A percentile compares a stretch with the other conserved stretches of the same genome.
These are phyloP conservation scores for Mortierella sp. DNA, from an alignment of 371 early-diverging fungal genomes.

Conservation along the genomic window DNA sequence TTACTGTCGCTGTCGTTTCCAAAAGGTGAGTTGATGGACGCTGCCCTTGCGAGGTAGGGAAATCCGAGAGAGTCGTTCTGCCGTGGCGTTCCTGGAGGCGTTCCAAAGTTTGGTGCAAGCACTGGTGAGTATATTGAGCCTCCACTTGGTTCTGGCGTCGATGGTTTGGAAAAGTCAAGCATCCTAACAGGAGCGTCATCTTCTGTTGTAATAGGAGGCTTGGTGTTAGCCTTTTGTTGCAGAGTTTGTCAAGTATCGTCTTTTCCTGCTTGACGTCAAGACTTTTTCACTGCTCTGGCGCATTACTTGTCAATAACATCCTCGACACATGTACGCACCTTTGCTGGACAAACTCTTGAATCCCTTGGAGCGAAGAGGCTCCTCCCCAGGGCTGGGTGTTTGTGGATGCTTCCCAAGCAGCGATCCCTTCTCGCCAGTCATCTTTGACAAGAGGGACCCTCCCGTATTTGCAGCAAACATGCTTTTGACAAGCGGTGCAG, in stretches of 20 bases:
- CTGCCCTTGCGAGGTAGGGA: background rate
- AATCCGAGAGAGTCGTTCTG: slow-evolving; percentile 10
- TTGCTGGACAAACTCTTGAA: slow-evolving; percentile 20
- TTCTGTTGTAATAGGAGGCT: background rate
- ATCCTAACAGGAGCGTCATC: slow-evolving; percentile 15
- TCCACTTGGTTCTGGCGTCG: slow-evolving; percentile 13
- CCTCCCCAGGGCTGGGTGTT: slow-evolving; percentile 44
- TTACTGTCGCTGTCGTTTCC: slow-evolving; percentile 28
- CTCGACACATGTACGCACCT: background rate
- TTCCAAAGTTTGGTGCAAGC: slow-evolving; percentile 46
- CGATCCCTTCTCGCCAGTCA: slow-evolving; percentile 38
- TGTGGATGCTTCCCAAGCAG: slow-evolving; percentile 53
- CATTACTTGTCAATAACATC: too few relatives aligned
- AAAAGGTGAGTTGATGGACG: slow-evolving; percentile 15
- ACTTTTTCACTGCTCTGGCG: too few relatives aligned
- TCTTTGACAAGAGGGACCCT: slow-evolving; percentile 28
- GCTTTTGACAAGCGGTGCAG: background rate
- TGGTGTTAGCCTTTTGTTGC: background rate
- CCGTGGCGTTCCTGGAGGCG: slow-evolving; percentile 37
- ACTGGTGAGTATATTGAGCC: slow-evolving; percentile 32
- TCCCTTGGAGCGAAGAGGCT: slow-evolving; percentile 30
- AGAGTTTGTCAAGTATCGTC: too few relatives aligned
- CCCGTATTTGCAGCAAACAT: slow-evolving; percentile 14
- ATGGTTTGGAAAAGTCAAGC: slow-evolving; percentile 23
- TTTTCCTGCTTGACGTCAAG: too few relatives aligned